These are phyloP conservation scores for Yueomyces sp. DNA, from an alignment of 805 yeast genomes.

Conservation along the genomic window DNA sequence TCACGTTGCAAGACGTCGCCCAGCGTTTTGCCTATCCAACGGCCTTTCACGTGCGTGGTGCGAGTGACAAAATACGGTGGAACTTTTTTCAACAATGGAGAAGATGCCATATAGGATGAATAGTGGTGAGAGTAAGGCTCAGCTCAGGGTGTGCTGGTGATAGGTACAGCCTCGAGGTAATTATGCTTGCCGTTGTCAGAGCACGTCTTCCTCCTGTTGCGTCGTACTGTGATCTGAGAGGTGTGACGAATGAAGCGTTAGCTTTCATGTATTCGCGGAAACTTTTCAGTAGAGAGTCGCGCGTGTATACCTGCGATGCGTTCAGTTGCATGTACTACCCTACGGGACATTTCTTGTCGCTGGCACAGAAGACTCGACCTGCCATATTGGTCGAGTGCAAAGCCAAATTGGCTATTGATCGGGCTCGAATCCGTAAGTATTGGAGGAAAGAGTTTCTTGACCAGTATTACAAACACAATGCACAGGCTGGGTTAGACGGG, in stretches of 20 bases:
- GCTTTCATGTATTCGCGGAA: background rate
- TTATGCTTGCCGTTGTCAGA: background rate
- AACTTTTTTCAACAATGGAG: constrained; percentile 4
- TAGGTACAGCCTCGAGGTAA: too few relatives aligned
- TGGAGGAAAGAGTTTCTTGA: background rate
- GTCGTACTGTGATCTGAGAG: background rate
- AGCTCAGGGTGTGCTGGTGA: too few relatives aligned
- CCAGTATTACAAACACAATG: background rate
- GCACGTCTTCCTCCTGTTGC: background rate
- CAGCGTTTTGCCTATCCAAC: constrained; percentile 30
- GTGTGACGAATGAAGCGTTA: background rate
- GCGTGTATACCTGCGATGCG: too few relatives aligned
- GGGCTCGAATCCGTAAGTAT: background rate
- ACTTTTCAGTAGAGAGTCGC: background rate
- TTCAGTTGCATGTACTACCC: background rate
- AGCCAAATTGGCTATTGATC: background rate
- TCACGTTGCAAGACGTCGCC: constrained; percentile 19
- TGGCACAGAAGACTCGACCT: background rate
- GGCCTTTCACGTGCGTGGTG: constrained; percentile 28
- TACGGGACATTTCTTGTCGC: background rate
- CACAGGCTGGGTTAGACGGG: background rate
- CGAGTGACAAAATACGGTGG: constrained; percentile 29
- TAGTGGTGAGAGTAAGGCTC: too few relatives aligned
- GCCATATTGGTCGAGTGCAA: background rate
- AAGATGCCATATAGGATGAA: too few relatives aligned